Base-by-base conservation (phyloP, 495 filamentous ascomycete species). In the Xylaria scruposa region DNA sequence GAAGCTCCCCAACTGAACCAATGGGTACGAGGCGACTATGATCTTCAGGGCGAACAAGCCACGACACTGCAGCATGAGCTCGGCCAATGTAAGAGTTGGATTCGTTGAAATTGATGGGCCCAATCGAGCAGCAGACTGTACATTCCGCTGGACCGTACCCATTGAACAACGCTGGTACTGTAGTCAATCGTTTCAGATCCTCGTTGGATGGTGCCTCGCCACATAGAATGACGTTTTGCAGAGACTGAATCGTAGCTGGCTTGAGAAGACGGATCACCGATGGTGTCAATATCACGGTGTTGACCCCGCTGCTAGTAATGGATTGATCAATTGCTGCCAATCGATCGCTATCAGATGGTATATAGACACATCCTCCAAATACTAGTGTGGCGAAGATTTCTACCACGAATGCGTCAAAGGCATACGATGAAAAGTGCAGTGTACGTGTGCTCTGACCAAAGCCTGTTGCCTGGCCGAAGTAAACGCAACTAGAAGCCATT, bases 371-470 rank as follows among this genome's bases (percentile, higher is more conserved):
- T n/a, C 46, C 46, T 49, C 46, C 46, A 49, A n/a, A 49, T 19
- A n/a, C 46, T 19, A 49, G 8, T 1, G 46, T 49, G n/a, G 17
- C 4, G n/a, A 49, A 49, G 17, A 49, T 49, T n/a, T 49, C 46
- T 0, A n/a, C 17, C 6, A 49, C 17, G 7, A n/a, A n/a, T 4
- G 46, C 85, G 63, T 91, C 90, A 58, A 90, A 91, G 0, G 88
- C 87, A 63, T 87, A 89, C 33, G 87, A 86, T 12, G 88, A 85
- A 67, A 89, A 91, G 67, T 91, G 88, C 21, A 89, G 76, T 1
- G 83, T 79, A 0, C 85, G 75, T 9, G 86, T 75, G 17, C 51
- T 26, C 44, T 7, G 13, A 4, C 17, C 7, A 21, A 59, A 46
- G 4, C 8, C 19, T 42, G 62, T 49, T 9, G 19, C 4, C 1